Evolutionary conservation across 2,329 filamentous ascomycete genomes (phyloP), one percentile per base, ranked within the genome.

Genomic region (Nemania sp.): DNA sequence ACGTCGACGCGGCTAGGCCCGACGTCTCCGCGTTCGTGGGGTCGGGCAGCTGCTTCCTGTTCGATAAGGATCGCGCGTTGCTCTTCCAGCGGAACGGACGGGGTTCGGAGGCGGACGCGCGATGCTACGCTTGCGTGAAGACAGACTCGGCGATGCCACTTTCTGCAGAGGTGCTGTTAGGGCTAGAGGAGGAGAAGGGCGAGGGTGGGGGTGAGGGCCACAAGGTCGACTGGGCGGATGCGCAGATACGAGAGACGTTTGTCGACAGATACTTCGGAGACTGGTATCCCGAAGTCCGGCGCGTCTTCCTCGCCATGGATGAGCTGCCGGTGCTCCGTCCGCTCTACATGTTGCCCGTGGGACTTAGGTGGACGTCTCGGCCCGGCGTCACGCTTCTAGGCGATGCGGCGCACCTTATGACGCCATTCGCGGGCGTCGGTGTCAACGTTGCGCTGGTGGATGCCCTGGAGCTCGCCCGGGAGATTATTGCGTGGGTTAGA

Each of bases 341-440:
- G 7, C 40, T 69, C 9, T 69, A 69, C 50, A 69, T 67, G 67
- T 61, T 73, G 6, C 69, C 71, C 1, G 64, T 68, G 3, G 68
- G 67, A 2, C 35, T 65, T 2, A 54, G 48, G 7, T 71, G 71
- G 70, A 59, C 61, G 20, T 42, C 64, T 10, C 67, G 71, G 2
- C 59, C 73, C 1, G 79, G 80, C 1, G 69, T 80, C n/a, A 80
- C 81, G 1, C 69, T 85, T n/a, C 67, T 83, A 3, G 82, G 82
- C 3, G 80, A 83, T 63, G 77, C 81, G 11, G 81, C 81, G 7
- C 80, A 84, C 64, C 60, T 83, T 4, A 79, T 80, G 76, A 78
- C 76, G 1, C 78, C 78, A 0, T 80, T 79, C 60, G 77, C 76
- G 1, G 81, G 81, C 5, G 80, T 78, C 15, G 81, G 81, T 1